Evolutionary conservation across 1,284 basidiomycete species (phyloP).

Genomic region (Tylopilus orsonianus): DNA sequence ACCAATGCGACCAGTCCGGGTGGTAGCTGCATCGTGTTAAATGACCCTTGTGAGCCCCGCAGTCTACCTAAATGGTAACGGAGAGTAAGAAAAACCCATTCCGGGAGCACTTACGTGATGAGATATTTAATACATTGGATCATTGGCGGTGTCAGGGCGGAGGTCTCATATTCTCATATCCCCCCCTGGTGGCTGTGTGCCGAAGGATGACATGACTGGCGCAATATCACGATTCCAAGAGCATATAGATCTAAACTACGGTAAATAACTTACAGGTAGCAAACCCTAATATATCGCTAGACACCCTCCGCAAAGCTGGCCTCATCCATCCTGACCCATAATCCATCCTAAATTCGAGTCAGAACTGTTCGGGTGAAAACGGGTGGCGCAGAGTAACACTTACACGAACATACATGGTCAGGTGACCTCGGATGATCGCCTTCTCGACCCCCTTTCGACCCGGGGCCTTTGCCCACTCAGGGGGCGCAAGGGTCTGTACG

Average conservation of each 20-base stretch:
- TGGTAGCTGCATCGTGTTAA: conserved; percentile 29
- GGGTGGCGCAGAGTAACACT: conserved; percentile 3
- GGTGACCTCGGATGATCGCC: conserved; percentile 38
- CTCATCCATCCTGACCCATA: conserved; percentile 23
- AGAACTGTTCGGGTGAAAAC: neutral
- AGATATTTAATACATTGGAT: no score
- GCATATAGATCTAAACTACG: no score
- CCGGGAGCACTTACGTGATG: no score
- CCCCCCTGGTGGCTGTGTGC: no score
- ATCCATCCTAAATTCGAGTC: conserved; percentile 9
- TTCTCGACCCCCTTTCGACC: conserved; percentile 33
- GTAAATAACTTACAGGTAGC: neutral
- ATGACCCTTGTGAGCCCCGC: no score
- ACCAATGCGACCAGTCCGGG: conserved; percentile 34
- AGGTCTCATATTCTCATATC: no score
- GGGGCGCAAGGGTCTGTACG: conserved; percentile 37
- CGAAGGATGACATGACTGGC: no score
- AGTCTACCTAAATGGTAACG: no score
- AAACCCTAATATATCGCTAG: no score
- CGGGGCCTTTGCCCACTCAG: conserved; percentile 27
- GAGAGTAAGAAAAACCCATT: no score
- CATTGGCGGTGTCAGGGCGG: no score
- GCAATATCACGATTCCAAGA: no score
- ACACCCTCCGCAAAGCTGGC: conserved; percentile 2
- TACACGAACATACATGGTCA: conserved; percentile 52